Evolutionary conservation across 805 yeast genomes (phyloP), one percentile per base, ranked within the genome.

Genomic region (Lachancea lanzarotensis): DNA sequence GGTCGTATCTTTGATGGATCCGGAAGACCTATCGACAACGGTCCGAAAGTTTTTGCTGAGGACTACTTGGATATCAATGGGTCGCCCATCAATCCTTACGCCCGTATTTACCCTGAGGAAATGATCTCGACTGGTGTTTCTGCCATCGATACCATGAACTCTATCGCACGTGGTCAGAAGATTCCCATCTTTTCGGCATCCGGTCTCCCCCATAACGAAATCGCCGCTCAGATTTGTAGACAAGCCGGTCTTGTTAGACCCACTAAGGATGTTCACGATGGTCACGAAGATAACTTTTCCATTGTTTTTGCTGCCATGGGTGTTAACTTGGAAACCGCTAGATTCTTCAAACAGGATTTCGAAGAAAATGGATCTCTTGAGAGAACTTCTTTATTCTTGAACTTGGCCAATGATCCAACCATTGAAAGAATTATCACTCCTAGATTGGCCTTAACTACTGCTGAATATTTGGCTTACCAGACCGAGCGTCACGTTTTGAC

Each of bases 221-320:
- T 93, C 72, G 99, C 99, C 50, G 99, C 99, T 37, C 99, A 93
- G 72, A 91, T 93, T 67, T 91, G 98, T 78, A 89, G 99, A 75
- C 99, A 93, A 74, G 98, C 99, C 34, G 96, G 98, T 57, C 78
- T 93, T 65, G 99, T 95, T 43, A 85, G 98, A 73, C 99, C 99
- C 62, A 95, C 98, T 33, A 93, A 93, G 74, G 99, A 91, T 68
- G 98, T 93, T 48, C 98, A 93, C 67, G 99, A 93, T 70, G 99
- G 98, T 62, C 99, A 93, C 70, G 98, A 93, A 72, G 99, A 93
- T 60, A 93, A 93, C 71, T 93, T 93, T 85, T 87, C 96, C 43
- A 95, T 93, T 70, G 99, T 93, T 32, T 93, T 93, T 63, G 99
- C 98, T 34, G 99, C 99, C 48, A 93, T 95, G 98, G 99, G 99